These are phyloP conservation scores for Phytophthora palmivora DNA, from an alignment of 352 stramenopile species.

Conservation along the genomic window DNA sequence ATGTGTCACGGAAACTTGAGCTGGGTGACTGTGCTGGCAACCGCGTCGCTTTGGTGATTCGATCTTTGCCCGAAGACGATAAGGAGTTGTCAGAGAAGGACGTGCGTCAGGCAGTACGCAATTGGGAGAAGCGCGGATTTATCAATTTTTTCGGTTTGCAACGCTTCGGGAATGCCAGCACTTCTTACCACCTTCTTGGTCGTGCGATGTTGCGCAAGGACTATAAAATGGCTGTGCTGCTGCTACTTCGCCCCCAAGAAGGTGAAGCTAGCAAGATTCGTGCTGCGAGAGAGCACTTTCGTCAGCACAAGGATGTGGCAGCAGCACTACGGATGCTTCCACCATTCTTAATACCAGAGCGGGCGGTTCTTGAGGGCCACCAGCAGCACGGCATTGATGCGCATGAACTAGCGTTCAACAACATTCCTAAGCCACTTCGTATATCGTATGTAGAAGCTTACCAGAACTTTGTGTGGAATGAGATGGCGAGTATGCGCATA, in stretches of 20 bases:
- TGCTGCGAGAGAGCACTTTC: constrained; percentile 79
- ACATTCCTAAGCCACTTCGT: constrained; percentile 67
- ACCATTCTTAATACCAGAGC: constrained; percentile 74
- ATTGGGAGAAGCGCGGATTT: constrained; percentile 86
- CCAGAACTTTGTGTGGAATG: constrained; percentile 96
- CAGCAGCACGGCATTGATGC: constrained; percentile 80
- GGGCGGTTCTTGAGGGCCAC: constrained; percentile 74
- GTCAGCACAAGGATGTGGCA: constrained; percentile 83
- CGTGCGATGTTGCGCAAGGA: constrained; percentile 94
- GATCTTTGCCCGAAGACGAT: constrained; percentile 81
- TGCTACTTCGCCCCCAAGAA: constrained; percentile 91
- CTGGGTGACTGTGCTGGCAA: constrained; percentile 93
- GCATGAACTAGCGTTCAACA: constrained; percentile 74
- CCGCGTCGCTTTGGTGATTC: constrained; percentile 93
- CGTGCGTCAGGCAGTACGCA: constrained; percentile 42
- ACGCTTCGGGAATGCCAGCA: constrained; percentile 91
- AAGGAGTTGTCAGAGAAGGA: constrained; percentile 47
- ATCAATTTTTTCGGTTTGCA: constrained; percentile 98
- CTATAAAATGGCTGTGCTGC: constrained; percentile 92
- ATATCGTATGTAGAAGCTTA: constrained; percentile 83
- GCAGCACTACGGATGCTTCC: constrained; percentile 81
- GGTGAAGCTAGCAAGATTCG: constrained; percentile 86
- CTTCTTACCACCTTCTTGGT: constrained; percentile 84
- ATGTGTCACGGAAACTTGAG: constrained; percentile 84
- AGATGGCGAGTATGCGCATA: constrained; percentile 92